Percentiles rank a stretch among this genome's conserved stretches.
Conservation (phyloP, 805 yeast genomes). For the Komagataella populi region DNA sequence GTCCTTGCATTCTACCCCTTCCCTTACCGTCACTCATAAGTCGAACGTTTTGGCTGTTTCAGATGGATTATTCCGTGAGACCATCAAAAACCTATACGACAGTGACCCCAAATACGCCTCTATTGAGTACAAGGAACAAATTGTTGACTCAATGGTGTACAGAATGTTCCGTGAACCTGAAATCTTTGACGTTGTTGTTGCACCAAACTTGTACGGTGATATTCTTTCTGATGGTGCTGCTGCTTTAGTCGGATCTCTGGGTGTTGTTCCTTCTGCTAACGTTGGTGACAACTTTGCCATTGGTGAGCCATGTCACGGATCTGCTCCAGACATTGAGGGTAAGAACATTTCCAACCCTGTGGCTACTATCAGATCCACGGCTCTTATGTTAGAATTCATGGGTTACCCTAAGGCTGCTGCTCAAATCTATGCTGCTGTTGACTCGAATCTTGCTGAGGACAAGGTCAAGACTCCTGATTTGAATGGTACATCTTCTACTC, state of each 20-base stretch:
- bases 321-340: slow-evolving; percentile 98
- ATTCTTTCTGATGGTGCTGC: slow-evolving; percentile 97
- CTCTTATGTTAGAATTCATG: slow-evolving; percentile 93
- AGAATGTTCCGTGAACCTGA: slow-evolving; percentile 98
- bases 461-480: slow-evolving; percentile 81
- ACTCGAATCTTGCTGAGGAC: slow-evolving; percentile 78
- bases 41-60: slow-evolving; percentile 86
- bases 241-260: slow-evolving; percentile 92
- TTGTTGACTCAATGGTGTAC: slow-evolving; percentile 98
- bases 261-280: slow-evolving; percentile 96
- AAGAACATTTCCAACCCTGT: slow-evolving; percentile 90
- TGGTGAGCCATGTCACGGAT: slow-evolving; percentile 99
- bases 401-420: slow-evolving; percentile 87
- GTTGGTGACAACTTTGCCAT: slow-evolving; percentile 94
- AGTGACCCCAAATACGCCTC: slow-evolving; percentile 44
- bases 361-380: slow-evolving; percentile 96
- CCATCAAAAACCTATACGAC: slow-evolving; percentile 48
- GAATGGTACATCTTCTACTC: slow-evolving; percentile 83
- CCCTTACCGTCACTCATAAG: slow-evolving; percentile 89
- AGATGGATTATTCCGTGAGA: slow-evolving; percentile 94
- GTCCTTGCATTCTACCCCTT: slow-evolving; percentile 39
- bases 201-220: slow-evolving; percentile 97
- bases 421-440: slow-evolving; percentile 86
- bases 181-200: slow-evolving; percentile 94
- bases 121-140: slow-evolving; percentile 79